These are phyloP conservation scores for Mycosphaerelloides madeirae DNA, from an alignment of 2,329 filamentous ascomycete species.

Conservation along the genomic window DNA sequence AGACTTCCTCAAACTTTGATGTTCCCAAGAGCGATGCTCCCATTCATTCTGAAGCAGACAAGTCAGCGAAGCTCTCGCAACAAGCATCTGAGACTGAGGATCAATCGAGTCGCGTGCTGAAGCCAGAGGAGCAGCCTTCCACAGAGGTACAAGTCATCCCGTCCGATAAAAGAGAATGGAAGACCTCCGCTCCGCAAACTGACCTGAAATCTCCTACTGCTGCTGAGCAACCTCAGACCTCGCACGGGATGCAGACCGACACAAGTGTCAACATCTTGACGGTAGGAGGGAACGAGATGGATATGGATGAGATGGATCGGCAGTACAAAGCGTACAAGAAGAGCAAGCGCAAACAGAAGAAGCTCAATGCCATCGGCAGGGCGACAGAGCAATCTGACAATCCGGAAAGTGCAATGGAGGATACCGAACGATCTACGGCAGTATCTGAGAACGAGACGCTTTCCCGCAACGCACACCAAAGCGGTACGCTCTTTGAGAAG, in stretches of 20 bases:
- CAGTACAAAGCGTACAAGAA: conserved; percentile 32
- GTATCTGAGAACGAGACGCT: conserved; percentile 17
- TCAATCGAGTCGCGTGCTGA: no score
- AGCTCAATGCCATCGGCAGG: conserved; percentile 22
- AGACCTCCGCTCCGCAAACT: neutral
- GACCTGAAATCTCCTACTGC: neutral
- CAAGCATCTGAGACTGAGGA: neutral
- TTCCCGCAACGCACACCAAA: conserved; percentile 1
- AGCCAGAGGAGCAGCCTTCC: neutral
- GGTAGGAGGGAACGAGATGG: conserved; percentile 25
- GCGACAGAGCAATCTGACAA: conserved; percentile 16
- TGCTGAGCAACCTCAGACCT: neutral
- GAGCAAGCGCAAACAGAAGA: conserved; percentile 30
- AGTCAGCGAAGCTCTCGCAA: no score
- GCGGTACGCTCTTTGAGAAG: neutral
- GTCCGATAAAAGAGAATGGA: neutral
- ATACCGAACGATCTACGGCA: conserved; percentile 25
- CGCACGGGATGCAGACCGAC: neutral
- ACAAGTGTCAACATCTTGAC: conserved; percentile 7
- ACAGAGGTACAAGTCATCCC: neutral
- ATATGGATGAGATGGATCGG: conserved; percentile 33
- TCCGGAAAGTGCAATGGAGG: conserved; percentile 30
- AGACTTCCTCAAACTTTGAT: neutral
- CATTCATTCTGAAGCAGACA: no score
- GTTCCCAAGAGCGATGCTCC: no score